Conservation (phyloP, 352 stramenopile species). For the Phytophthora tentaculata region DNA sequence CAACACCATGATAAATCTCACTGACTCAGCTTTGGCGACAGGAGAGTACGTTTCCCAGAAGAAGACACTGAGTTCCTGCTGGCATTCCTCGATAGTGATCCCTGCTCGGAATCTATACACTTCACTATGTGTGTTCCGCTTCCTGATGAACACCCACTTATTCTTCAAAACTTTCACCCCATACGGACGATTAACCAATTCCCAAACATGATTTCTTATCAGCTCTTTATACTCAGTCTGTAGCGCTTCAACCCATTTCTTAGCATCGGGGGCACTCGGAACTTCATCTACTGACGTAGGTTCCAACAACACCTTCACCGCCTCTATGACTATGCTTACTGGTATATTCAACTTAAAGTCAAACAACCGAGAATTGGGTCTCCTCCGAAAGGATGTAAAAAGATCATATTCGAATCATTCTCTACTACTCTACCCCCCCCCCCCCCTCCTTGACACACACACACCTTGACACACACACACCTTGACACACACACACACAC, state of each 20-base stretch:
- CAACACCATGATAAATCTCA: slow-evolving; percentile 5
- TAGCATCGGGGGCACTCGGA: not conserved
- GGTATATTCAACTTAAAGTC: slow-evolving; percentile 1
- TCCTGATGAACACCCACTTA: slow-evolving; percentile 4
- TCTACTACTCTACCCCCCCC: not conserved
- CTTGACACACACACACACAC: no score
- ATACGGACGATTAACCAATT: not conserved
- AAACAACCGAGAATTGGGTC: not conserved
- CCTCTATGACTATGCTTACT: not conserved
- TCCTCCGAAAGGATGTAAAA: slow-evolving; percentile 7
- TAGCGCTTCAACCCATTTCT: slow-evolving; percentile 4
- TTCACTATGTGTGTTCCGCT: not conserved
- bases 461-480: no score
- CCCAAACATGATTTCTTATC: slow-evolving; percentile 10
- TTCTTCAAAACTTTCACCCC: not conserved
- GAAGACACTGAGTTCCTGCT: slow-evolving; percentile 8
- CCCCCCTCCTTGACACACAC: no score
- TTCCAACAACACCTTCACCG: not conserved
- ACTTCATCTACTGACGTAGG: slow-evolving; percentile 3
- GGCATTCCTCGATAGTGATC: slow-evolving; percentile 13
- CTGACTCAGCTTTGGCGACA: slow-evolving; percentile 10
- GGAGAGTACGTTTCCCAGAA: slow-evolving; percentile 17
- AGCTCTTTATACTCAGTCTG: slow-evolving; percentile 3
- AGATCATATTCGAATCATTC: not conserved
- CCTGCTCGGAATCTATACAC: slow-evolving; percentile 7